These are phyloP conservation scores for Linum trigynum DNA, from an alignment of 345 rosid genomes.

Conservation along the genomic window DNA sequence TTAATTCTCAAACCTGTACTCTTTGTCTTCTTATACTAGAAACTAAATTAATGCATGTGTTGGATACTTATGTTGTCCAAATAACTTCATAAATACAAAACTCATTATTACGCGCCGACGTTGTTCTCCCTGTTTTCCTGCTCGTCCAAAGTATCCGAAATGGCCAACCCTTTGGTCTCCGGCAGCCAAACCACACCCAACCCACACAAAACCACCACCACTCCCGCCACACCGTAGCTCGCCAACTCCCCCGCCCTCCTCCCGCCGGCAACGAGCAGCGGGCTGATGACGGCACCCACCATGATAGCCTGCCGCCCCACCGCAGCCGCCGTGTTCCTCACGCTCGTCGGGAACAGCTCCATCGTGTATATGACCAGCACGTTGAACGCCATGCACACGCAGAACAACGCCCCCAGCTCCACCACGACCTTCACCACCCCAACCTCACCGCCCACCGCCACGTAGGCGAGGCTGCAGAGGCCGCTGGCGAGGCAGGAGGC, in stretches of 20 bases:
- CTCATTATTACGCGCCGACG: too few relatives aligned
- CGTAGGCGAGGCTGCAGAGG: constrained; percentile 31
- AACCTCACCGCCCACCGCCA: constrained; percentile 17
- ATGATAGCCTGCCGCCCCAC: constrained; percentile 35
- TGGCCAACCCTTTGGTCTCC: constrained; percentile 9
- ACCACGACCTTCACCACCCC: constrained; percentile 32
- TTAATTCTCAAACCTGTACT: too few relatives aligned
- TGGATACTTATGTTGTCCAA: too few relatives aligned
- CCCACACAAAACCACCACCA: constrained; percentile 15
- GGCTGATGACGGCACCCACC: constrained; percentile 18
- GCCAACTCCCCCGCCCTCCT: neutral
- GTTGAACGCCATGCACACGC: constrained; percentile 42
- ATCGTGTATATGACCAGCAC: constrained; percentile 31
- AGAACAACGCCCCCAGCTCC: constrained; percentile 47
- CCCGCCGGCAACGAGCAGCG: constrained; percentile 12
- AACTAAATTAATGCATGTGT: too few relatives aligned
- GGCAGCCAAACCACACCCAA: constrained; percentile 13
- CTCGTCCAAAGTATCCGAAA: constrained; percentile 25
- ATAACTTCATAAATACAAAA: too few relatives aligned
- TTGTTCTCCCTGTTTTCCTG: constrained; percentile 15
- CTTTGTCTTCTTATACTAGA: too few relatives aligned
- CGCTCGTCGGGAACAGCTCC: constrained; percentile 47
- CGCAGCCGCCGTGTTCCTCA: constrained; percentile 35
- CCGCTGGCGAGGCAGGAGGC: constrained; percentile 39
- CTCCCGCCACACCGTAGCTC: constrained; percentile 12